phyloP scores from a whole-genome alignment of 2,329 filamentous ascomycete species.

The Ceratocystis cubensis region DNA sequence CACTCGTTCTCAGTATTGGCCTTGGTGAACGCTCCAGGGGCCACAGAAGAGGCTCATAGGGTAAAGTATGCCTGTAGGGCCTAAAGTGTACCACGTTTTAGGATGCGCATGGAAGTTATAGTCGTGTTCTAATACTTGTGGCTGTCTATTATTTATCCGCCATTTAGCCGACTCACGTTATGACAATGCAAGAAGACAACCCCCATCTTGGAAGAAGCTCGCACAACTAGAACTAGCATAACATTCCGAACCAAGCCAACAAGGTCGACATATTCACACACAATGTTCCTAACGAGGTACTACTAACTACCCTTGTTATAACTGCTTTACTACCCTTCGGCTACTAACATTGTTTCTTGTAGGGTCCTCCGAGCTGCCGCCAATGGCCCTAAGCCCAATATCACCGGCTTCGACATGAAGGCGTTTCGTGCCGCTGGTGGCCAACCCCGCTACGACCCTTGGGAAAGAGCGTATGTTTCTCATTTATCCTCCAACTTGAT shows the following conservation, averaged over 20 bases:
- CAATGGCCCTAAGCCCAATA: slow-evolving; percentile 50
- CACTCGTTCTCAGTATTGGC: not conserved
- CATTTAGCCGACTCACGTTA: not conserved
- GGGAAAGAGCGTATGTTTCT: slow-evolving; percentile 48
- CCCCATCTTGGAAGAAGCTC: not conserved
- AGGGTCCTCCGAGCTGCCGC: slow-evolving; percentile 40
- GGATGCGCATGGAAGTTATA: not conserved
- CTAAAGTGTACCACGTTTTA: not conserved
- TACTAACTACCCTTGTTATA: not conserved
- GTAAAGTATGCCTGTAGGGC: not conserved
- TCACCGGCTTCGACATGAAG: slow-evolving; percentile 84
- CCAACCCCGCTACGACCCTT: slow-evolving; percentile 50
- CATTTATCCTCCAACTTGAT: not conserved
- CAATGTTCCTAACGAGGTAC: slow-evolving; percentile 9
- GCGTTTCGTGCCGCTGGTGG: slow-evolving; percentile 63
- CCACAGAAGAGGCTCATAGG: not conserved
- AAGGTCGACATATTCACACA: not conserved
- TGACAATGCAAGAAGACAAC: not conserved
- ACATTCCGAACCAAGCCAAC: not conserved
- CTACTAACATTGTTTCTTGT: slow-evolving; percentile 10
- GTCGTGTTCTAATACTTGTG: not conserved
- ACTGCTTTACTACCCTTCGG: not conserved
- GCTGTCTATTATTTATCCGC: not conserved
- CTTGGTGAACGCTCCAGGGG: not conserved
- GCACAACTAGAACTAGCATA: not conserved